phyloP scores from a whole-genome alignment of 495 filamentous ascomycete species.

The Stereocaulon alpinum region DNA sequence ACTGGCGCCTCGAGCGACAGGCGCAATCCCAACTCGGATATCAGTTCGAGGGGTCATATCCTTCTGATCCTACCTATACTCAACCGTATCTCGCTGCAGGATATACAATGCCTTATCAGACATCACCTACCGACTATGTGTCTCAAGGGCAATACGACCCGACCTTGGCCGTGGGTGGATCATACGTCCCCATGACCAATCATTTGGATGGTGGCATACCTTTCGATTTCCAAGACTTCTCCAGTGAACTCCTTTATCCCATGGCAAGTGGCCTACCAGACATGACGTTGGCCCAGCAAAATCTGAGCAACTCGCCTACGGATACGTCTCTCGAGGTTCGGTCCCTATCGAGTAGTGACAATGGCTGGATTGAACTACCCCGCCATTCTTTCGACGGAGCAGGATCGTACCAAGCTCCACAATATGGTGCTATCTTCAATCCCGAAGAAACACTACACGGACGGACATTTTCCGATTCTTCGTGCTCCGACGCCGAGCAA shows the following conservation, averaged over 20 bases:
- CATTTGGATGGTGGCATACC: conserved; percentile 51
- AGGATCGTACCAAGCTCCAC: conserved; percentile 37
- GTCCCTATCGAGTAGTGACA: conserved; percentile 73
- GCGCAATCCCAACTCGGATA: conserved; percentile 29
- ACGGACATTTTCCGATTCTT: conserved; percentile 75
- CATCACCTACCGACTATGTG: conserved; percentile 60
- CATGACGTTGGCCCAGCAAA: conserved; percentile 36
- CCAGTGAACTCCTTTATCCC: conserved; percentile 44
- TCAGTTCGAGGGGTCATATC: conserved; percentile 29
- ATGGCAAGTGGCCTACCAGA: conserved; percentile 28
- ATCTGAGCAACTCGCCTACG: conserved; percentile 56
- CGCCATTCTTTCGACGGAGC: conserved; percentile 41
- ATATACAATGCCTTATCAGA: conserved; percentile 42
- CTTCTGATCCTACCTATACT: conserved; percentile 38
- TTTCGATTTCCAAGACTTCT: conserved; percentile 67
- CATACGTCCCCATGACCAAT: conserved; percentile 57
- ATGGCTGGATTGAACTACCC: conserved; percentile 69
- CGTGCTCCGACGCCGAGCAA: conserved; percentile 50
- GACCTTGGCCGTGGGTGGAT: conserved; percentile 52
- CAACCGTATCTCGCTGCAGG: conserved; percentile 34
- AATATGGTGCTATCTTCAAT: conserved; percentile 64
- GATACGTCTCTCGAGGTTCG: conserved; percentile 74
- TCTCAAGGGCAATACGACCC: conserved; percentile 54
- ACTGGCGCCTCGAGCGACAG: conserved; percentile 35
- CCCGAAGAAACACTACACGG: conserved; percentile 76